Conservation (phyloP, 805 yeast species). For the Wickerhamiella qilinensis region DNA sequence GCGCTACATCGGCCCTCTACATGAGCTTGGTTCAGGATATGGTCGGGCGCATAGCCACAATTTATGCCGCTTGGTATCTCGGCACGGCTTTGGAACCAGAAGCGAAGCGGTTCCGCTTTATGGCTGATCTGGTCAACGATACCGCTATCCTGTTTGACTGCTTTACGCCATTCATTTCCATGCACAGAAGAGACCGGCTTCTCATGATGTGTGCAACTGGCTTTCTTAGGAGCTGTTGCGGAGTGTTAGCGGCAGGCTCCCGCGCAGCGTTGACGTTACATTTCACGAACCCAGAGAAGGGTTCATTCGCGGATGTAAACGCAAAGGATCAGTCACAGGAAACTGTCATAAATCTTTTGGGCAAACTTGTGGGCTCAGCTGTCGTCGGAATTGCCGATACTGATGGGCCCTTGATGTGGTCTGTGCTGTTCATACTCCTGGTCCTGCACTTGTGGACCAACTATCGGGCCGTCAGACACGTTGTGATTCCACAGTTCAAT, state of each 20-base stretch:
- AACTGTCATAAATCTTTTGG: conserved; percentile 22
- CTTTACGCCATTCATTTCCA: conserved; percentile 19
- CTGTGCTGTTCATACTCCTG: conserved; percentile 14
- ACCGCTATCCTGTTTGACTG: conserved; percentile 22
- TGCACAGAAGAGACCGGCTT: conserved; percentile 9
- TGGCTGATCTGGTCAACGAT: conserved; percentile 23
- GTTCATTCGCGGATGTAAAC: conserved; percentile 23
- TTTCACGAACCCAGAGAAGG: conserved; percentile 21
- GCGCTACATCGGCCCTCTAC: conserved; percentile 23
- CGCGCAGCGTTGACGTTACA: conserved; percentile 24
- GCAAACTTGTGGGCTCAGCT: conserved; percentile 22
- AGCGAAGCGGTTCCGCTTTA: conserved; percentile 22
- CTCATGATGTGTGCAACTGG: conserved; percentile 21
- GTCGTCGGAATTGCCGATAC: conserved; percentile 17
- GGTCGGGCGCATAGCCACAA: conserved; percentile 23
- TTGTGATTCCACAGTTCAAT: conserved; percentile 19
- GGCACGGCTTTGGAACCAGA: conserved; percentile 23
- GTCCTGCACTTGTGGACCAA: conserved; percentile 21
- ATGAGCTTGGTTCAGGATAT: conserved; percentile 23
- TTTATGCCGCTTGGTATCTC: conserved; percentile 22
- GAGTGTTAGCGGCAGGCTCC: conserved; percentile 24
- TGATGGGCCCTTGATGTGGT: conserved; percentile 17
- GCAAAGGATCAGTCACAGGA: conserved; percentile 26
- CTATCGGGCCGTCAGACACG: conserved; percentile 21
- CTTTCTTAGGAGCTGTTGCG: conserved; percentile 20